Percentiles rank a stretch among this genome's conserved stretches.
These are phyloP conservation scores for Starmerella sp. DNA, from an alignment of 805 yeast genomes.

Conservation along the genomic window DNA sequence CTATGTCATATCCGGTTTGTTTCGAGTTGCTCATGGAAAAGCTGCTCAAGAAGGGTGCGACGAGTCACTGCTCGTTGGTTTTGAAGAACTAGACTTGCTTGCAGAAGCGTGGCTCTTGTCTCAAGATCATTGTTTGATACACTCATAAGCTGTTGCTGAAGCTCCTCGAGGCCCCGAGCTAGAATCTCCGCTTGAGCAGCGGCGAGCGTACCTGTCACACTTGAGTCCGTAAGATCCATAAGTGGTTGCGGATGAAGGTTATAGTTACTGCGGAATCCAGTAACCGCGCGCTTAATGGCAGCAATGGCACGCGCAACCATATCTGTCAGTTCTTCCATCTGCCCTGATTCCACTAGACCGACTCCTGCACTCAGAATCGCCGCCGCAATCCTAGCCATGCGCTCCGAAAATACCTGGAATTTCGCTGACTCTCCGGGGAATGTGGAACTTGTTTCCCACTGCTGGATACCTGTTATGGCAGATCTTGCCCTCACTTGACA, in stretches of 20 bases:
- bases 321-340: not conserved
- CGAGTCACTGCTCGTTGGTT: conserved; percentile 4
- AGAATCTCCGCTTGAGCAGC: not conserved
- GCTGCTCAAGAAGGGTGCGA: conserved; percentile 5
- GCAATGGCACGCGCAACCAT: not conserved
- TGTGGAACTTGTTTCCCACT: not conserved
- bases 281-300: not conserved
- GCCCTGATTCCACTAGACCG: not conserved
- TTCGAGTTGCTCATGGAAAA: conserved; percentile 3
- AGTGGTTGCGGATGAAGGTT: not conserved
- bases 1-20: not conserved
- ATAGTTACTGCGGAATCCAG: not conserved
- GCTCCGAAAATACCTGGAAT: conserved; percentile 7
- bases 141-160: not conserved
- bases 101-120: not conserved
- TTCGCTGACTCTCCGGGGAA: not conserved
- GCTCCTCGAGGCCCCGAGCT: conserved; percentile 1
- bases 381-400: not conserved
- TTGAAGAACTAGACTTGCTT: not conserved
- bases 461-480: not conserved
- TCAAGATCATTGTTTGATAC: not conserved
- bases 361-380: conserved; percentile 1
- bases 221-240: not conserved
- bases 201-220: not conserved
- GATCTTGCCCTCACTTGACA: not conserved